phyloP scores from a whole-genome alignment of 164 flowering plant genomes.

The Brasenia schreberi region DNA sequence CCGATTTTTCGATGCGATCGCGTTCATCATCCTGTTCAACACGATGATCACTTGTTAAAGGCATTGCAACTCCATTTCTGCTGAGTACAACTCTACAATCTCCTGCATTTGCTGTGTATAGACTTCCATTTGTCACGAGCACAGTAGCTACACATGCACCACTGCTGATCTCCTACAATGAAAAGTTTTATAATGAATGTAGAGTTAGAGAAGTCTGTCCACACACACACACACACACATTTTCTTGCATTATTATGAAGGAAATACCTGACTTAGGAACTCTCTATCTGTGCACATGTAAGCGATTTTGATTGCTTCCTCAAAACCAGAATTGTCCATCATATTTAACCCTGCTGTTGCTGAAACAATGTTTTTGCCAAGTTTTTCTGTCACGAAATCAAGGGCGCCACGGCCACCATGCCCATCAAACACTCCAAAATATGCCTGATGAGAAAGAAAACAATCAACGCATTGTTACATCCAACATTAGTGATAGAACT shows the following conservation, averaged over 20 bases:
- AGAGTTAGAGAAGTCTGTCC: too few species aligned
- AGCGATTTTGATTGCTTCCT: conserved; percentile 24
- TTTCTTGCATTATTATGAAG: too few species aligned
- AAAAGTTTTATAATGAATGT: background rate
- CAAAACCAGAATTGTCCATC: background rate
- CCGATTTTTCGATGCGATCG: conserved; percentile 38
- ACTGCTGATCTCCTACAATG: conserved; percentile 25
- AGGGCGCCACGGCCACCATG: conserved; percentile 55
- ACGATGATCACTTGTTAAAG: conserved; percentile 37
- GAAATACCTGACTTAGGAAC: conserved; percentile 30
- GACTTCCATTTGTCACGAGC: conserved; percentile 22
- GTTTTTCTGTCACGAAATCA: conserved; percentile 30
- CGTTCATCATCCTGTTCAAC: conserved; percentile 43
- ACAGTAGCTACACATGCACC: conserved; percentile 48
- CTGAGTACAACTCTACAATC: conserved; percentile 58
- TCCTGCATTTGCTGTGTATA: conserved; percentile 38
- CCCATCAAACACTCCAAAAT: conserved; percentile 42
- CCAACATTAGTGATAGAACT: too few species aligned
- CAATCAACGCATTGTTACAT: background rate
- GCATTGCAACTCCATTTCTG: conserved; percentile 31
- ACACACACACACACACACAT: too few species aligned
- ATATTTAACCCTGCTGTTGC: conserved; percentile 5
- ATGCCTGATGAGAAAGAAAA: conserved; percentile 18
- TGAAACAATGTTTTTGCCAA: conserved; percentile 35
- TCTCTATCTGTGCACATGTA: conserved; percentile 29